Conservation (phyloP, 306 rosid species). For the Lathyrus aphaca region DNA sequence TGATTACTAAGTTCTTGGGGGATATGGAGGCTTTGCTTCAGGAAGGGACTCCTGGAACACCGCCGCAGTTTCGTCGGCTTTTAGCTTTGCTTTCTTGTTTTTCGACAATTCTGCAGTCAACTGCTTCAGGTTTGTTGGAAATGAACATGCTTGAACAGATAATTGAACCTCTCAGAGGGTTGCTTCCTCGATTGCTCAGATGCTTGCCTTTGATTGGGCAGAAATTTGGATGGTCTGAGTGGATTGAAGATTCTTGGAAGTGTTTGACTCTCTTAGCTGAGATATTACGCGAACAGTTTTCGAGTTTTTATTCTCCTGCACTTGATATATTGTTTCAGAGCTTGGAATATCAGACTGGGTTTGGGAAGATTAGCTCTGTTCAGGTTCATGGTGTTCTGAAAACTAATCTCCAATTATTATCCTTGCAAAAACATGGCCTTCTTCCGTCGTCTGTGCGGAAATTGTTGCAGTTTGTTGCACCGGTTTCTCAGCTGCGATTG, state of each 20-base stretch:
- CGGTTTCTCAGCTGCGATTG: constrained; percentile 75
- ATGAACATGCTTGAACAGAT: constrained; percentile 85
- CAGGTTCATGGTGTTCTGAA: constrained; percentile 91
- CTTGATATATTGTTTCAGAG: constrained; percentile 77
- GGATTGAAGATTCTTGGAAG: constrained; percentile 94
- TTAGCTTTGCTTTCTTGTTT: constrained; percentile 81
- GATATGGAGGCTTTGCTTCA: constrained; percentile 96
- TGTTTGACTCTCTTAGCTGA: constrained; percentile 92
- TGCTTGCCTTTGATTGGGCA: constrained; percentile 82
- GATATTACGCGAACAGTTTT: constrained; percentile 75
- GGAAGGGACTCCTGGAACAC: constrained; percentile 82
- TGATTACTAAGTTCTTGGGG: constrained; percentile 84
- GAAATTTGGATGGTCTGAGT: constrained; percentile 90
- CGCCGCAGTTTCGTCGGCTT: constrained; percentile 75
- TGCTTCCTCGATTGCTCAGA: constrained; percentile 75
- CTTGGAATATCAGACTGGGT: constrained; percentile 57
- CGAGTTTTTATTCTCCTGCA: constrained; percentile 67
- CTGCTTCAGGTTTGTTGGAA: constrained; percentile 92
- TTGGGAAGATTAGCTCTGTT: constrained; percentile 60
- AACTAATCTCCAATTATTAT: constrained; percentile 88
- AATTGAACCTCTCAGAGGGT: constrained; percentile 65
- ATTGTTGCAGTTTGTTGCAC: constrained; percentile 71
- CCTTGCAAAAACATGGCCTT: constrained; percentile 86
- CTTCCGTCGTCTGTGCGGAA: constrained; percentile 68
- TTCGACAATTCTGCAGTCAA: constrained; percentile 78